Conservation (phyloP, 1,139 yeast genomes). For the Spathaspora sp. region DNA sequence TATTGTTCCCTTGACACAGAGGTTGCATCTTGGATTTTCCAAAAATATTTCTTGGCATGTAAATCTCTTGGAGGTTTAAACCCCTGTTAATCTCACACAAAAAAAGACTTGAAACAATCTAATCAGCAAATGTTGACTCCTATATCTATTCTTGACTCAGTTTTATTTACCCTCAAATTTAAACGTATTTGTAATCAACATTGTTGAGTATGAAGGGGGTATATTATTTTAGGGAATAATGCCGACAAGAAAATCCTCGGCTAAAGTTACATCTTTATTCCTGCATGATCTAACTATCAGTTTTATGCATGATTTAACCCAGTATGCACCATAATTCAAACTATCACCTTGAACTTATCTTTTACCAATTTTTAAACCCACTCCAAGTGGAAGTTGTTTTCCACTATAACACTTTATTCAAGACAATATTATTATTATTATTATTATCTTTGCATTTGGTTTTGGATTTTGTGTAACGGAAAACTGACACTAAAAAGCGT, state of each 20-base stretch:
- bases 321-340: not conserved
- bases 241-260: not conserved
- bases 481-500: too few species aligned
- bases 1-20: not conserved
- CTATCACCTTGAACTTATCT: not conserved
- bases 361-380: not conserved
- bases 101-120: not conserved
- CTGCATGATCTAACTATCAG: not conserved
- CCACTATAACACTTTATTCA: not conserved
- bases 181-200: too few species aligned
- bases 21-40: not conserved
- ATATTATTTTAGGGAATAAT: not conserved
- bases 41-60: not conserved
- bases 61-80: not conserved
- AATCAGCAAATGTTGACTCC: not conserved
- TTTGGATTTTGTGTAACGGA: too few species aligned
- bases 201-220: too few species aligned
- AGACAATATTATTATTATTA: too few species aligned
- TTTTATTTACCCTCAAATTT: not conserved
- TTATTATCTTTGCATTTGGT: too few species aligned
- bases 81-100: not conserved
- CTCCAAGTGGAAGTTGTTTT: not conserved
- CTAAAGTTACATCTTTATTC: not conserved
- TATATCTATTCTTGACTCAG: not conserved
- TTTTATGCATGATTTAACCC: not conserved